Evolutionary conservation across 2,329 filamentous ascomycete species (phyloP).

Genomic region (Colletotrichum tropicicola): DNA sequence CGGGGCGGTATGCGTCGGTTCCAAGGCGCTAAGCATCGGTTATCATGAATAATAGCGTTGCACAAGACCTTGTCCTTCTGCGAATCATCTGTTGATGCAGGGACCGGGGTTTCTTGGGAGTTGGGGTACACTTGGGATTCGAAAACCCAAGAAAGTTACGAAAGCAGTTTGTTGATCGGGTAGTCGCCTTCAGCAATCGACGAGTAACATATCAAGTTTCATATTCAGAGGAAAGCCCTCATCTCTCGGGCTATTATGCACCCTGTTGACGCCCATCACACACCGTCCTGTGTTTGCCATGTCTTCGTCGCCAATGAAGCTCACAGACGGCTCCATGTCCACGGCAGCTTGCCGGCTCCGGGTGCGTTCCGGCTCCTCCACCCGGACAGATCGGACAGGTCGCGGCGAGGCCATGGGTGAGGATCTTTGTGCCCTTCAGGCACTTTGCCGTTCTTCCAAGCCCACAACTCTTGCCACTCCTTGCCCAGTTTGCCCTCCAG

Average conservation of each 20-base stretch:
- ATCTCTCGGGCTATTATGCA: too few relatives aligned
- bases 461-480: conserved; percentile 51
- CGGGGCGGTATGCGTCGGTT: neutral
- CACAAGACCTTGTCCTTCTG: neutral
- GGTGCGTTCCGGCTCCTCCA: conserved; percentile 32
- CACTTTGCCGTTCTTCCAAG: conserved; percentile 32
- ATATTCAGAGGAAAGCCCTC: neutral
- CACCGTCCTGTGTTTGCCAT: neutral
- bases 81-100: neutral
- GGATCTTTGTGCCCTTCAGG: conserved; percentile 32
- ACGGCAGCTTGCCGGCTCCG: conserved; percentile 31
- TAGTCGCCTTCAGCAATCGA: neutral
- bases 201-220: neutral
- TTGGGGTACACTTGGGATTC: too few relatives aligned
- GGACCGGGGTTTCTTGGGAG: neutral
- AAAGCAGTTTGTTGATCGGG: neutral
- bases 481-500: conserved; percentile 51
- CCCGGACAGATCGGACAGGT: conserved; percentile 32
- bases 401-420: conserved; percentile 32
- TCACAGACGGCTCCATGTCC: conserved; percentile 34
- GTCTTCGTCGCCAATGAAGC: neutral
- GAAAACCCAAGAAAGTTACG: too few relatives aligned
- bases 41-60: neutral
- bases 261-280: neutral
- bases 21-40: neutral